Percentiles rank a stretch among this genome's conserved stretches.
phyloP scores from a whole-genome alignment of 495 filamentous ascomycete species.

The Cairneyella variabilis region DNA sequence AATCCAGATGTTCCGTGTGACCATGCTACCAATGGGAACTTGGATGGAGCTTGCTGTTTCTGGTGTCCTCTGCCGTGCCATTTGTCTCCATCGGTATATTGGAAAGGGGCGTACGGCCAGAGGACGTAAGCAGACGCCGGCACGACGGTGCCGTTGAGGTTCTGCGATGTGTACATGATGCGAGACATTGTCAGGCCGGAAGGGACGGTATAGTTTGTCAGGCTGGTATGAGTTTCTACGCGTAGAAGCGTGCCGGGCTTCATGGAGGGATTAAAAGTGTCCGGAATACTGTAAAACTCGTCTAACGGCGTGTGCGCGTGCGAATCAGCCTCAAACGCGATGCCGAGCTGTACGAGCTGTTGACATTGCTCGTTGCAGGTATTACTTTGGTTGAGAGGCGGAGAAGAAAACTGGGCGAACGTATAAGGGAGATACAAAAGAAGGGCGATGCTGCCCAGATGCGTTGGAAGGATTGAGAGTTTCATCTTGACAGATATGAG shows the following conservation, averaged over 20 bases:
- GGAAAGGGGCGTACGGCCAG: slow-evolving; percentile 40
- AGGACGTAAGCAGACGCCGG: slow-evolving; percentile 51
- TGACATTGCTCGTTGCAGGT: slow-evolving; percentile 1
- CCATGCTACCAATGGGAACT: slow-evolving; percentile 44
- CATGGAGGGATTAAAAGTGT: slow-evolving; percentile 7
- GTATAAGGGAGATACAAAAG: neutral
- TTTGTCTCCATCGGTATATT: slow-evolving; percentile 17
- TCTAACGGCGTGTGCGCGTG: slow-evolving; percentile 16
- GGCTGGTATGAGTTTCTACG: slow-evolving; percentile 33
- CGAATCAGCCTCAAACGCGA: neutral
- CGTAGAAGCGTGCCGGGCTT: slow-evolving; percentile 32
- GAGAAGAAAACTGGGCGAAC: neutral
- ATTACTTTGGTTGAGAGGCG: neutral
- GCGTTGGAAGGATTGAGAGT: neutral
- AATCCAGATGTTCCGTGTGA: slow-evolving; percentile 51
- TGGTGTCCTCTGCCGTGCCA: too few relatives aligned
- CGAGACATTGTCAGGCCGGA: slow-evolving; percentile 39
- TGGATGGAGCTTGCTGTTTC: neutral
- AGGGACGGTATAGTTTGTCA: slow-evolving; percentile 33
- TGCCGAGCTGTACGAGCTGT: neutral
- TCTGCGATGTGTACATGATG: slow-evolving; percentile 44
- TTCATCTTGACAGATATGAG: neutral
- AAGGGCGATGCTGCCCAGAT: neutral
- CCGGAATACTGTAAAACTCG: slow-evolving; percentile 27
- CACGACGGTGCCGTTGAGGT: slow-evolving; percentile 40